A percentile compares a stretch with the other conserved stretches of the same genome.
phyloP scores from a whole-genome alignment of 176 grass and related monocot genomes.

The Triticum dicoccoides region DNA sequence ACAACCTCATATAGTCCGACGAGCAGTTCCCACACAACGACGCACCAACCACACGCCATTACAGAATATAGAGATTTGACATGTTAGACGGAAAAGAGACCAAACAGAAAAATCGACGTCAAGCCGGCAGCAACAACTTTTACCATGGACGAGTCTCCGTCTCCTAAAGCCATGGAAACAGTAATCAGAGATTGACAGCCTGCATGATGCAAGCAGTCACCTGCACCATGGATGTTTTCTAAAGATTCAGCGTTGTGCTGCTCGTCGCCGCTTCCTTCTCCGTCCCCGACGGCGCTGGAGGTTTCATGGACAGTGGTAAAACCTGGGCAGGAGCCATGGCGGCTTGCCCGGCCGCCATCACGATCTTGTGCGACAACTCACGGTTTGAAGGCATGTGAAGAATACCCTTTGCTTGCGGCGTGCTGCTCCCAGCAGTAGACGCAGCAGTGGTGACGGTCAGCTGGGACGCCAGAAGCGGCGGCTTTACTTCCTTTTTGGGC shows the following conservation, averaged over 20 bases:
- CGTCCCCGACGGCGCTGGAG: neutral
- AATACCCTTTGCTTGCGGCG: conserved; percentile 20
- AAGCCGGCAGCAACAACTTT: neutral
- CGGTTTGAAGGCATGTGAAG: neutral
- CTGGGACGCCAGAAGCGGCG: neutral
- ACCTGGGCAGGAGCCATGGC: neutral
- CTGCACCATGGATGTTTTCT: neutral
- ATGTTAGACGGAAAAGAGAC: neutral
- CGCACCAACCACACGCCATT: neutral
- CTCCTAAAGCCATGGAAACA: neutral
- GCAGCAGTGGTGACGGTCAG: neutral
- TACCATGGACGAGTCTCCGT: conserved; percentile 10
- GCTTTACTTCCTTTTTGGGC: conserved; percentile 13
- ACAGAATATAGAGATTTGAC: neutral
- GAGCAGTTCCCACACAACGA: neutral
- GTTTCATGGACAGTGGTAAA: conserved; percentile 16
- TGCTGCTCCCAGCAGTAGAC: conserved; percentile 31
- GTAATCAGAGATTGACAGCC: conserved; percentile 8
- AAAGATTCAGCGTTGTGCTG: conserved; percentile 20
- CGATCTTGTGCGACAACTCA: conserved; percentile 7
- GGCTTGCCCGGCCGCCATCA: neutral
- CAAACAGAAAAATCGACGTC: conserved; percentile 11
- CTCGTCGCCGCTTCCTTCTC: conserved; percentile 11
- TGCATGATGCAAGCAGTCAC: conserved; percentile 3
- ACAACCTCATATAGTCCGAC: neutral